These are phyloP conservation scores for Colletotrichum magnum DNA, from an alignment of 2,329 filamentous ascomycete genomes.

Conservation along the genomic window DNA sequence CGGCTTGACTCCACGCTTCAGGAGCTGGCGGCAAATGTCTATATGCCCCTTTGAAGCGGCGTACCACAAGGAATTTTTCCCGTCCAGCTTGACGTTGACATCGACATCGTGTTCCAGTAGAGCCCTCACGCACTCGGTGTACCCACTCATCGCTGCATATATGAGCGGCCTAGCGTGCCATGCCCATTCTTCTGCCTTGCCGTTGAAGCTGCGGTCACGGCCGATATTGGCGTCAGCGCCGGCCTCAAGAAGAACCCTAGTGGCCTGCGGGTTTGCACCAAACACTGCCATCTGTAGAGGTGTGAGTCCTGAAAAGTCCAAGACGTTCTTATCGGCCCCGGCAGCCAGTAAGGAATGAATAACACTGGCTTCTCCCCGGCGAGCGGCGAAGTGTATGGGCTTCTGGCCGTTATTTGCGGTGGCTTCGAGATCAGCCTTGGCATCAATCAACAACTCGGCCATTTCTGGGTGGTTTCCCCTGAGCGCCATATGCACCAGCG, in stretches of 20 bases:
- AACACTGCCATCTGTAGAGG: not conserved
- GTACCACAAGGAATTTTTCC: not conserved
- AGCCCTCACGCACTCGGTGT: not conserved
- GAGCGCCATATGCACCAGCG: not conserved
- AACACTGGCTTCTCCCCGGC: not conserved
- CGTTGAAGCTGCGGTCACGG: not conserved
- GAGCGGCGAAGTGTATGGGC: not conserved
- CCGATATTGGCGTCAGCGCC: not conserved
- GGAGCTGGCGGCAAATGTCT: conserved; percentile 15
- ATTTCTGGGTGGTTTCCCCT: not conserved
- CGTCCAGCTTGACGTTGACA: not conserved
- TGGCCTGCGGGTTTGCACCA: not conserved
- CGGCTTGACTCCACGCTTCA: conserved; percentile 9
- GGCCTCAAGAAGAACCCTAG: not conserved
- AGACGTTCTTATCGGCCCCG: not conserved
- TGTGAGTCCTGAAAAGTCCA: not conserved
- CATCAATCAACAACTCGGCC: conserved; percentile 1
- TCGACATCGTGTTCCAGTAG: conserved; percentile 14
- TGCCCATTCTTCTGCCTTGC: not conserved
- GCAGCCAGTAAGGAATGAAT: not conserved
- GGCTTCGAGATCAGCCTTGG: conserved; percentile 3
- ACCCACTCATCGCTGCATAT: not conserved
- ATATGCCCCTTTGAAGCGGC: not conserved
- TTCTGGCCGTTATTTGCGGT: not conserved
- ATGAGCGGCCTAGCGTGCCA: conserved; percentile 3